Base-by-base conservation (phyloP, 2,329 filamentous ascomycete species). In the Tolypocladium tropicale region DNA sequence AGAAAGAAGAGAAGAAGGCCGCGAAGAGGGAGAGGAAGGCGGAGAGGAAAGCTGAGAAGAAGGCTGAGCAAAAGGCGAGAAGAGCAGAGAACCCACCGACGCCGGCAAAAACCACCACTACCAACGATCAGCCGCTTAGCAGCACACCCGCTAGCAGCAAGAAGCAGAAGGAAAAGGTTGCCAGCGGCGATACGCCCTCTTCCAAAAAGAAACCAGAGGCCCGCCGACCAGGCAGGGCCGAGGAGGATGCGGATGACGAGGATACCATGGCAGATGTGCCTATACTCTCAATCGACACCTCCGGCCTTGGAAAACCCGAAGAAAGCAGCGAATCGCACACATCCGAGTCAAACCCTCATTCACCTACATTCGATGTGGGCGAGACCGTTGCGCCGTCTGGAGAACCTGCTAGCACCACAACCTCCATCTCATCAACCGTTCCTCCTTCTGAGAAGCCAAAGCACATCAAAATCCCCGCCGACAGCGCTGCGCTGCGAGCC, bases 401-500 rank as follows among this genome's bases (percentile, higher is more conserved):
- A 57, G 78, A 81, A 58, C 66, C 75, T n/a, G 72, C 79, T 52
- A 83, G 81, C 69, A 74, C 76, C 58, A 81, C 79, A 51, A 90
- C 88, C 33, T 90, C 88, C 21, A 80, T 84, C 55, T 88, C 86
- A 55, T 89, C 86, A 25, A 78, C 83, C 51, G 76, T 82, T 14
- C 76, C 84, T 7, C 76, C 79, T 6, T 78, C 80, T 36, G 79
- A 82, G 58, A 83, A 83, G 65, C 80, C 81, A 16, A 88, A 86
- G 69, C 80, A 83, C 60, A 80, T 85, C 67, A 85, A 84, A 64
- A 73, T 87, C 33, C 86, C 86, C 55, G 77, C 84, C 59, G 86
- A 92, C 66, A 86, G 86, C 46, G 84, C 89, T 58, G 83, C 86
- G 30, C 82, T 96, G 51, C 85, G 88, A 65, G 84, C 86, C 56